A percentile compares a stretch with the other conserved stretches of the same genome.
These are phyloP conservation scores for Pseudomicrostroma phylloplanum DNA, from an alignment of 1,284 basidiomycete genomes.

Conservation along the genomic window DNA sequence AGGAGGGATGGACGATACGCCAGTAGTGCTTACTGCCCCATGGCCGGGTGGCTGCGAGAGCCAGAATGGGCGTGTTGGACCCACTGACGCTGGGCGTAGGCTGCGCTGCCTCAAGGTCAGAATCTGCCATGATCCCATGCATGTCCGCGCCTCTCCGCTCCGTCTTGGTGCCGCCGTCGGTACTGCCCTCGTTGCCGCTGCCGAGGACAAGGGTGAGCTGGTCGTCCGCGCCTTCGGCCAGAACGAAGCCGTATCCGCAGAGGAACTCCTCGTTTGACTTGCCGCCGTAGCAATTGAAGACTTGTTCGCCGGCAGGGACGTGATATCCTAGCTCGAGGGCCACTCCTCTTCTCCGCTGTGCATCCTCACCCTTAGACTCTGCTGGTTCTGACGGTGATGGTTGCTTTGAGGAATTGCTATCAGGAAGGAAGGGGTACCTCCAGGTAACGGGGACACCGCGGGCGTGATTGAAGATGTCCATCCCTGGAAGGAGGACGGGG, in stretches of 20 bases:
- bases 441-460: constrained; percentile 37
- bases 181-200: constrained; percentile 1
- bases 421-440: constrained; percentile 10
- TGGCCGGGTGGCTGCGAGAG: background rate
- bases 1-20: background rate
- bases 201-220: constrained; percentile 10
- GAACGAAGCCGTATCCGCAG: constrained; percentile 35
- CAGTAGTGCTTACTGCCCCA: constrained; percentile 7
- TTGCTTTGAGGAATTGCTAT: background rate
- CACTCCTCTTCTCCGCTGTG: background rate
- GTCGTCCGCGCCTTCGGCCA: constrained; percentile 5
- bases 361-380: background rate
- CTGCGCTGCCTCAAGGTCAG: background rate
- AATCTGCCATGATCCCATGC: background rate
- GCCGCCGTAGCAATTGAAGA: constrained; percentile 48
- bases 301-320: constrained; percentile 14
- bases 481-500: constrained; percentile 41
- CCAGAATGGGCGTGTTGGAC: background rate
- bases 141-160: too few species aligned
- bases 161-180: background rate
- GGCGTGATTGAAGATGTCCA: constrained; percentile 42
- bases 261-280: constrained; percentile 47
- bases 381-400: background rate
- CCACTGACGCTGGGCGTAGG: background rate
- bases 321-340: constrained; percentile 12